These are phyloP conservation scores for Stachybotrys chartarum DNA, from an alignment of 2,329 filamentous ascomycete species.

Conservation along the genomic window DNA sequence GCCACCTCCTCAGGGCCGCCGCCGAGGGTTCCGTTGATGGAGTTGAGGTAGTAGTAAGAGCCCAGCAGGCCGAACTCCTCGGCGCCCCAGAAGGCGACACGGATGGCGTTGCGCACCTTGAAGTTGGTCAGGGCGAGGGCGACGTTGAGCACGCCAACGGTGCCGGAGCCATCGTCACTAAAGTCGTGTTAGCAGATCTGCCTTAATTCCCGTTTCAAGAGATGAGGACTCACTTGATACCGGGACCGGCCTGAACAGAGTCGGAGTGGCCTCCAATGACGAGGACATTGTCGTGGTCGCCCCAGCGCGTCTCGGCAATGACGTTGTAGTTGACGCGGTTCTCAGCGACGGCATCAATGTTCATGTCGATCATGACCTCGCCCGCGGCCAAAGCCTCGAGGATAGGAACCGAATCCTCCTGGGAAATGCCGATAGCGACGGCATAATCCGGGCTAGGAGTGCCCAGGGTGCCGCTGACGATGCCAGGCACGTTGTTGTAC, in stretches of 20 bases:
- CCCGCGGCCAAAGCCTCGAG: slow-evolving; percentile 21
- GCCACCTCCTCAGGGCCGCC: slow-evolving; percentile 33
- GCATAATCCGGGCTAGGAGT: slow-evolving; percentile 36
- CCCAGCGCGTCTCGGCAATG: slow-evolving; percentile 40
- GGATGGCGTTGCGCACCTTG: slow-evolving; percentile 38
- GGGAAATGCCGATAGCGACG: slow-evolving; percentile 44
- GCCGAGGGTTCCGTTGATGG: slow-evolving; percentile 29
- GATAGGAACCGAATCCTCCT: slow-evolving; percentile 32
- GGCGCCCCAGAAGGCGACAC: slow-evolving; percentile 45
- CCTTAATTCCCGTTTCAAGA: neutral
- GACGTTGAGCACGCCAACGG: slow-evolving; percentile 37
- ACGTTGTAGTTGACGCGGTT: slow-evolving; percentile 42
- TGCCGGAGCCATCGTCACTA: slow-evolving; percentile 52
- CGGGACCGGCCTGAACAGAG: slow-evolving; percentile 41
- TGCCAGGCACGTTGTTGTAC: slow-evolving; percentile 54
- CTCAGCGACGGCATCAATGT: slow-evolving; percentile 41
- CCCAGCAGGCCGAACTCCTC: slow-evolving; percentile 42
- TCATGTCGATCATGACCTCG: slow-evolving; percentile 21
- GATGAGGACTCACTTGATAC: slow-evolving; percentile 41
- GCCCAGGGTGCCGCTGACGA: slow-evolving; percentile 47
- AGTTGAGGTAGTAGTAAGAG: slow-evolving; percentile 42
- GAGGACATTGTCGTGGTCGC: slow-evolving; percentile 41
- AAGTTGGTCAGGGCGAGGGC: slow-evolving; percentile 35
- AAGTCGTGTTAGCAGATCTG: neutral
- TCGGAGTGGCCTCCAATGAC: slow-evolving; percentile 41